A percentile compares a stretch with the other conserved stretches of the same genome.
phyloP scores from a whole-genome alignment of 305 asterid genomes.

The Plantago coronopus region DNA sequence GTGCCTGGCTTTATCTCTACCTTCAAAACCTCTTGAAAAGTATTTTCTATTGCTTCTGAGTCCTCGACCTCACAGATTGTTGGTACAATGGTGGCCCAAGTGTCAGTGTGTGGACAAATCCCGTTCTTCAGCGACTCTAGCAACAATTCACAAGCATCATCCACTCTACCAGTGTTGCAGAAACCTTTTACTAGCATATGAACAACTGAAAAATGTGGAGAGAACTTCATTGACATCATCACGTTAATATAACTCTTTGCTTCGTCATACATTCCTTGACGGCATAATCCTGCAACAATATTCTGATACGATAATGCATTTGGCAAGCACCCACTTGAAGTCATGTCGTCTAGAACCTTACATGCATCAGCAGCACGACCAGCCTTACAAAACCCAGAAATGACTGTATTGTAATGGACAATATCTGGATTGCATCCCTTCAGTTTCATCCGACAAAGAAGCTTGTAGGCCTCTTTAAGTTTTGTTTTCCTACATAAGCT shows the following conservation, averaged over 20 bases:
- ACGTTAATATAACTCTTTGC: conserved; percentile 49
- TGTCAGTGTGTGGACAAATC: conserved; percentile 50
- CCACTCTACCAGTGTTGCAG: conserved; percentile 53
- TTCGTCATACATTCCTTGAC: conserved; percentile 67
- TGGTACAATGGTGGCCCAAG: conserved; percentile 63
- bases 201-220: conserved; percentile 64
- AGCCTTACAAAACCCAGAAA: conserved; percentile 69
- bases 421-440: conserved; percentile 89
- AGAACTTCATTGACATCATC: conserved; percentile 56
- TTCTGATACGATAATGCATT: conserved; percentile 69
- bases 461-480: conserved; percentile 91
- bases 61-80: conserved; percentile 47
- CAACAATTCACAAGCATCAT: conserved; percentile 70
- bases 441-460: conserved; percentile 87
- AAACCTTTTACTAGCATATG: conserved; percentile 58
- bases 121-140: conserved; percentile 45
- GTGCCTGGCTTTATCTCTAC: conserved; percentile 57
- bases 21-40: conserved; percentile 42
- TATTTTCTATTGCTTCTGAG: conserved; percentile 27
- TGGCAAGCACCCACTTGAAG: conserved; percentile 72
- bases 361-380: conserved; percentile 81
- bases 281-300: conserved; percentile 67
- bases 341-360: conserved; percentile 82
- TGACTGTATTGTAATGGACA: conserved; percentile 77
- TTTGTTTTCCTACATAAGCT: conserved; percentile 80